Base-by-base conservation (phyloP, 371 early-diverging fungal species). In the Rhizomucor pusillus region DNA sequence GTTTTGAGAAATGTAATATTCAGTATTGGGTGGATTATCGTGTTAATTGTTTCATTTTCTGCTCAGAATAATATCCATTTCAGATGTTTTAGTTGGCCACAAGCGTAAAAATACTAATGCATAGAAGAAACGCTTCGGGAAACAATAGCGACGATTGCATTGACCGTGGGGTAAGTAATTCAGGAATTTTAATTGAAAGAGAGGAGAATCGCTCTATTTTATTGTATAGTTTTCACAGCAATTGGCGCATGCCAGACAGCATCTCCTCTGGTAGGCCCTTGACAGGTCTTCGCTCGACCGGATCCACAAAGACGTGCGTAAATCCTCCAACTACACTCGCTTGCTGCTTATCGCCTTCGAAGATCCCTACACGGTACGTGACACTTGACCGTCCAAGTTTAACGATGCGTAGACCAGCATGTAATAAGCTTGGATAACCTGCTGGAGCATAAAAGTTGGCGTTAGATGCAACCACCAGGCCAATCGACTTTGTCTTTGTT, bases 321-420 rank as follows among this genome's bases (percentile, higher is more conserved):
- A 67, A 77, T 39, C 74, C 74, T 35, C 74, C 77, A 2, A 73
- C 71, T 13, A 73, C 72, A 56, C 65, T 57, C 2, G 77, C 77
- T 43, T 60, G 41, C 11, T 58, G 34, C 11, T 58, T 44, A 4
- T 71, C 70, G 5, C 66, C 63, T 52, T 80, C 77, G 56, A 84
- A 85, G 40, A 85, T 77, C 7, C 86, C 86, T 1, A 85, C 72
- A 5, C 78, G 75, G 43, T 85, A 85, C 2, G 77, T 75, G 23
- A 85, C 78, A 45, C 79, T 77, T 3, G 83, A 77, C 33, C 69
- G 70, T 0, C 86, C 82, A 7, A 82, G 52, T 48, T 80, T 81
- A 23, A 69, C 60, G n/a, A 85, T 75, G 6, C 72, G 52, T 16
- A 85, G 54, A 0, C 86, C 84, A 9, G 79, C 82, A 43, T 77